Conservation (phyloP, 306 rosid species). For the Vigna reflexopilosa region DNA sequence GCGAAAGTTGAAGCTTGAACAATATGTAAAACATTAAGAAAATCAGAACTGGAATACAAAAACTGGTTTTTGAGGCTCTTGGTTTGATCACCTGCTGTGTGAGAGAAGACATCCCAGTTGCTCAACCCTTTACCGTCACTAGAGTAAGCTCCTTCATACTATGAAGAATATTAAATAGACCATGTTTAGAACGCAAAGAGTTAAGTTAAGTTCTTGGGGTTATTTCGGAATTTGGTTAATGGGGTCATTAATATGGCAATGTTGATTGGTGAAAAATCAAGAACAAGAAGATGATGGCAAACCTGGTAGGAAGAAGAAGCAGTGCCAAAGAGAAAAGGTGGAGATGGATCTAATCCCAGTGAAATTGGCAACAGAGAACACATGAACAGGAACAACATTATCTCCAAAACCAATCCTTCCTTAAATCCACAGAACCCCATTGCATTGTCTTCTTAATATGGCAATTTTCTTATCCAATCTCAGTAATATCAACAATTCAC, state of each 20-base stretch:
- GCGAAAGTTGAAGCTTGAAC: background rate
- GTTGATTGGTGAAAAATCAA: background rate
- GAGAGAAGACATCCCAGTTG: slow-evolving; percentile 79
- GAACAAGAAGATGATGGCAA: background rate
- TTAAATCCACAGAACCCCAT: background rate
- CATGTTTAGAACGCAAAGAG: background rate
- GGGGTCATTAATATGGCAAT: background rate
- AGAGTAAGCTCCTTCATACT: slow-evolving; percentile 78
- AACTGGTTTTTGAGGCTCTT: background rate
- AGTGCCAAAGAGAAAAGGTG: slow-evolving; percentile 75
- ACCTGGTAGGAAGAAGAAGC: slow-evolving; percentile 89
- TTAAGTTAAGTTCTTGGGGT: background rate
- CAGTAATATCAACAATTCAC: too few relatives aligned
- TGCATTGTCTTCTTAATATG: background rate
- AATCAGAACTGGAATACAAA: background rate
- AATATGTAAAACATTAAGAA: background rate
- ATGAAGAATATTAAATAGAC: background rate
- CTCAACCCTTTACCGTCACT: slow-evolving; percentile 73
- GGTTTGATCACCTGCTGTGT: slow-evolving; percentile 55
- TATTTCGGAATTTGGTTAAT: background rate
- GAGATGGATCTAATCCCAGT: slow-evolving; percentile 21
- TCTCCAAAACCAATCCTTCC: background rate
- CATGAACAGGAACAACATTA: background rate
- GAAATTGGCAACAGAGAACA: slow-evolving; percentile 18
- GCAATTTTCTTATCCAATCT: too few relatives aligned